Conservation (phyloP, 2,329 filamentous ascomycete species). For the Leptographium procerum region DNA sequence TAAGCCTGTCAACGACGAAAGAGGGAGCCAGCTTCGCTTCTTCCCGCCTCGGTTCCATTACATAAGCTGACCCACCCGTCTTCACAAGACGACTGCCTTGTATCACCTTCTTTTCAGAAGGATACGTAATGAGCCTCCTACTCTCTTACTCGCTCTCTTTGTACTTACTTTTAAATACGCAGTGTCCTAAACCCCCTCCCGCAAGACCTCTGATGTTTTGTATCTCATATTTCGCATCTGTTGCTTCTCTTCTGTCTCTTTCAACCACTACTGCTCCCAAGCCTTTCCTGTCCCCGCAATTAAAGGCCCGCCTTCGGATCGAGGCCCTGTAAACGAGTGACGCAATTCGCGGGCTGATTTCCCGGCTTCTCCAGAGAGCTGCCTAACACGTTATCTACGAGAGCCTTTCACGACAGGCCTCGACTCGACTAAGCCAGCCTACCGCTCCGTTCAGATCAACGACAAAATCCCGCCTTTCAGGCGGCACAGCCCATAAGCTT, state of each 20-base stretch:
- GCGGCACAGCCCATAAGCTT: too few relatives aligned
- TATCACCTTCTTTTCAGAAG: background rate
- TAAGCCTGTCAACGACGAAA: background rate
- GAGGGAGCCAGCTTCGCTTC: background rate
- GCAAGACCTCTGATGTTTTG: too few relatives aligned
- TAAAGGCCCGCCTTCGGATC: background rate
- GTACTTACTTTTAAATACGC: too few relatives aligned
- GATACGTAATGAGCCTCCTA: too few relatives aligned
- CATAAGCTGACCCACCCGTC: background rate
- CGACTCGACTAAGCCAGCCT: too few relatives aligned
- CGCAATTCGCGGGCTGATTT: constrained; percentile 3
- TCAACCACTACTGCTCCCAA: background rate
- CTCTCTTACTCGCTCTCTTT: too few relatives aligned
- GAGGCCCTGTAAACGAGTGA: background rate
- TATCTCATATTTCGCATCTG: too few relatives aligned
- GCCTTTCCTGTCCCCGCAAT: background rate
- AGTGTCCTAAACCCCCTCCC: too few relatives aligned
- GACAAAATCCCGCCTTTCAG: too few relatives aligned
- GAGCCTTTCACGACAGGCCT: background rate
- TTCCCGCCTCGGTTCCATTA: background rate
- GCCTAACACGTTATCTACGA: too few relatives aligned
- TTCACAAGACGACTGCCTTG: background rate
- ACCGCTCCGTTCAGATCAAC: too few relatives aligned
- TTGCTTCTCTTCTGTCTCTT: too few relatives aligned
- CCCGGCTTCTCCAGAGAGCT: background rate